A percentile compares a stretch with the other conserved stretches of the same genome.
Conservation (phyloP, 2,329 filamentous ascomycete genomes). For the Clonostachys chloroleuca region DNA sequence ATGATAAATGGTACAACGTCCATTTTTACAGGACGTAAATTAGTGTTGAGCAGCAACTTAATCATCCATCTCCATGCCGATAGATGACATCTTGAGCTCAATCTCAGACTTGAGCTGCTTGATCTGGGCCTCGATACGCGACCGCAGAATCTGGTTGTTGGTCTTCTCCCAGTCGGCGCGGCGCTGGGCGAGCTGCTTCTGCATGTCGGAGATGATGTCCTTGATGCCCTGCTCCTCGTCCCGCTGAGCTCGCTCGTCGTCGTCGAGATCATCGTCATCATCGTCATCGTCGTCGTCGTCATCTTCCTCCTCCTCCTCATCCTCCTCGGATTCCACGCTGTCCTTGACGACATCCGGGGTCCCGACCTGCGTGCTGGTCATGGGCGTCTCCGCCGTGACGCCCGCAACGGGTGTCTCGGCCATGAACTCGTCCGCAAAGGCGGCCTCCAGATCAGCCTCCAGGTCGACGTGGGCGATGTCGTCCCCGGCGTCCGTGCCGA, state of each 20-base stretch:
- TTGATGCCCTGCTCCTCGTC: slow-evolving; percentile 50
- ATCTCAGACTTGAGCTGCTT: slow-evolving; percentile 39
- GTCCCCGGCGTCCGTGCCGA: slow-evolving; percentile 29
- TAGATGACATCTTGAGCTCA: slow-evolving; percentile 37
- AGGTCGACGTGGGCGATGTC: slow-evolving; percentile 36
- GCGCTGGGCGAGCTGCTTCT: slow-evolving; percentile 41
- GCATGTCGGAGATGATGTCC: slow-evolving; percentile 48
- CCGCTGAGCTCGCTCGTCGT: slow-evolving; percentile 42
- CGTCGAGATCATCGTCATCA: slow-evolving; percentile 49
- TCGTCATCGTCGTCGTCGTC: slow-evolving; percentile 49
- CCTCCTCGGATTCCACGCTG: slow-evolving; percentile 29
- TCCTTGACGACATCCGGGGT: slow-evolving; percentile 39
- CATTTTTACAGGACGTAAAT: neutral
- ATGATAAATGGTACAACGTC: too few relatives aligned
- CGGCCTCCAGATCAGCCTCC: slow-evolving; percentile 50
- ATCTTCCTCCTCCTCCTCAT: slow-evolving; percentile 39
- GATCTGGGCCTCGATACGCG: slow-evolving; percentile 44
- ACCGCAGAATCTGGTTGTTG: slow-evolving; percentile 41
- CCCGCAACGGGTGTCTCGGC: slow-evolving; percentile 36
- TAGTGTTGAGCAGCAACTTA: slow-evolving; percentile 6
- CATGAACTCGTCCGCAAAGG: slow-evolving; percentile 36
- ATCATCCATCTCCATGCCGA: slow-evolving; percentile 32
- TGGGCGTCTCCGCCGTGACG: slow-evolving; percentile 36
- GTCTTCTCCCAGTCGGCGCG: slow-evolving; percentile 37
- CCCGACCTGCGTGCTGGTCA: slow-evolving; percentile 31